Evolutionary conservation across 139 green algal species (phyloP).

Genomic region (Gonium pectorale): DNA sequence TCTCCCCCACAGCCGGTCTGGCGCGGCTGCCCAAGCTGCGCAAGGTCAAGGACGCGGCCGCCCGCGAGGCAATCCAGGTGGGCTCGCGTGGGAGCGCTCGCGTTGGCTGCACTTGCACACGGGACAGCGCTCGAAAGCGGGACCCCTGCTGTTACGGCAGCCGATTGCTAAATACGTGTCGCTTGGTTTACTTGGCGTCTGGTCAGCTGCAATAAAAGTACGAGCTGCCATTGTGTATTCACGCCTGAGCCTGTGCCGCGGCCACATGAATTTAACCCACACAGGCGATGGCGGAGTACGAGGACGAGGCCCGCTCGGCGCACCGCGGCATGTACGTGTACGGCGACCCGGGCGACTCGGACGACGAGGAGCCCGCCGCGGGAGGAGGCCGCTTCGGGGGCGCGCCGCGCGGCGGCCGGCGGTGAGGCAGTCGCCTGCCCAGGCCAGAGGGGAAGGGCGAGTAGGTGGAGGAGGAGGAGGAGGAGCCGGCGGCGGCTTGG

Average conservation of each 20-base stretch:
- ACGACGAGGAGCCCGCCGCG: conserved; percentile 68
- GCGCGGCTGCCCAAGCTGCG: conserved; percentile 69
- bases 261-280: not conserved
- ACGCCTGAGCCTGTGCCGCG: too few relatives aligned
- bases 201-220: too few relatives aligned
- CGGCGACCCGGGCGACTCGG: conserved; percentile 85
- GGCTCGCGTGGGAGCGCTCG: not conserved
- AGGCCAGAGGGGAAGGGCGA: too few relatives aligned
- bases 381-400: conserved; percentile 4
- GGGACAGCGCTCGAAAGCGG: too few relatives aligned
- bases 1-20: conserved; percentile 47
- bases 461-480: too few relatives aligned
- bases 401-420: conserved; percentile 3
- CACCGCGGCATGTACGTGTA: conserved; percentile 87
- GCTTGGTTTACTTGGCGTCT: too few relatives aligned
- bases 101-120: too few relatives aligned
- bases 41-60: conserved; percentile 47
- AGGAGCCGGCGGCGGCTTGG: too few relatives aligned
- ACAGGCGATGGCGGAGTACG: conserved; percentile 64
- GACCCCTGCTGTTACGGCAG: too few relatives aligned
- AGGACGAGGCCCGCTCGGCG: conserved; percentile 74
- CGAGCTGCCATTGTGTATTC: too few relatives aligned
- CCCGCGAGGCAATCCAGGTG: conserved; percentile 45
- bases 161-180: too few relatives aligned
- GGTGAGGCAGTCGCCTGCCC: too few relatives aligned